Conservation (phyloP, 2,329 filamentous ascomycete genomes). For the Colletotrichum viniferum region DNA sequence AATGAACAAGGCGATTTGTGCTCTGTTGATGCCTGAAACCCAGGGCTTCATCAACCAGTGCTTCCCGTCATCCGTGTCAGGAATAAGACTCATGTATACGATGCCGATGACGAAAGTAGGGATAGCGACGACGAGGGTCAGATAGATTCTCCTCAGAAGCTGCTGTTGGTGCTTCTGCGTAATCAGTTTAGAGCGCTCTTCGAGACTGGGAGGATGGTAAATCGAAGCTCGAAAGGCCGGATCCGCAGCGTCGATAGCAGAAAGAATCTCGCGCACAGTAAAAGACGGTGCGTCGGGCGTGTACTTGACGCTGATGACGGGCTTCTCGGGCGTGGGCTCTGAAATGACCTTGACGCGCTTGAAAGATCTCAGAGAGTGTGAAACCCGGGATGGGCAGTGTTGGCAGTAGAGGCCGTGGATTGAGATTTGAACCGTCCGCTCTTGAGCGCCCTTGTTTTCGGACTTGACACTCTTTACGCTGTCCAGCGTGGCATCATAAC, state of each 20-base stretch:
- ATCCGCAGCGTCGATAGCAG: conserved; percentile 69
- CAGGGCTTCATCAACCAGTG: conserved; percentile 74
- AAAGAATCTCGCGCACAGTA: conserved; percentile 77
- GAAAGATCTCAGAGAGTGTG: conserved; percentile 58
- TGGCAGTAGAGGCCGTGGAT: conserved; percentile 78
- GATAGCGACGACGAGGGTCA: conserved; percentile 73
- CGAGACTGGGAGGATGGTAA: conserved; percentile 80
- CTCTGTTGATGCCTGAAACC: conserved; percentile 73
- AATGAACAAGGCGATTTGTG: conserved; percentile 80
- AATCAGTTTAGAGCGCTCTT: conserved; percentile 79
- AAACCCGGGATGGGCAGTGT: conserved; percentile 68
- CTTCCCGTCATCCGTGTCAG: conserved; percentile 60
- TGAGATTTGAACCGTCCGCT: conserved; percentile 66
- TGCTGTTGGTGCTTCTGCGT: conserved; percentile 71
- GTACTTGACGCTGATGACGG: conserved; percentile 75
- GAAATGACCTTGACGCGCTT: conserved; percentile 57
- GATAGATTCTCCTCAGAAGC: conserved; percentile 71
- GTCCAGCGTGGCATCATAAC: conserved; percentile 62
- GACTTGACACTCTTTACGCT: conserved; percentile 39
- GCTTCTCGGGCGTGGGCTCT: conserved; percentile 61
- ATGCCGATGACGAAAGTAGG: conserved; percentile 89
- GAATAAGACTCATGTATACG: conserved; percentile 85
- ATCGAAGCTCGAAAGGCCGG: conserved; percentile 70
- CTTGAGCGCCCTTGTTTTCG: conserved; percentile 26
- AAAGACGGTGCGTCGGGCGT: conserved; percentile 69